Evolutionary conservation across 176 grass and related monocot genomes (phyloP).

Genomic region (Cenchrus purpureus): DNA sequence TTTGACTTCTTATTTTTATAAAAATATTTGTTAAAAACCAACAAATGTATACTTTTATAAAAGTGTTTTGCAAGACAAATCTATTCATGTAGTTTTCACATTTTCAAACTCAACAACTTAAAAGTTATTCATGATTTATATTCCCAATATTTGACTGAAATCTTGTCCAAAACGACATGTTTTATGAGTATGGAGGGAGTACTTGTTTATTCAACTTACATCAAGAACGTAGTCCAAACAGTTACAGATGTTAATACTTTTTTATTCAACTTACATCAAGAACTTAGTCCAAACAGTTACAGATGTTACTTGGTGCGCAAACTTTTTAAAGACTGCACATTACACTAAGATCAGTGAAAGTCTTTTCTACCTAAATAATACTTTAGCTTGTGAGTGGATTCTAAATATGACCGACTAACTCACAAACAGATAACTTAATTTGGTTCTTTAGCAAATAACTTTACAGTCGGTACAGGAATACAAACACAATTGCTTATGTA

Average conservation of each 20-base stretch:
- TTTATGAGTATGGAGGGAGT: no score
- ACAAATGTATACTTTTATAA: no score
- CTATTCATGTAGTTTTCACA: no score
- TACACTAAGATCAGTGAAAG: not conserved
- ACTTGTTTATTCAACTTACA: conserved; percentile 3
- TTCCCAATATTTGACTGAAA: no score
- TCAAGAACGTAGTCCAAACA: no score
- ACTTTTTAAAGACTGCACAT: conserved; percentile 17
- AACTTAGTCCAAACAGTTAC: no score
- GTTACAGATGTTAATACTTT: not conserved
- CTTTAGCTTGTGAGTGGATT: not conserved
- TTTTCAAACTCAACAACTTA: no score
- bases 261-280: conserved; percentile 2
- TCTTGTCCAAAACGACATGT: no score
- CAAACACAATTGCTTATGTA: not conserved
- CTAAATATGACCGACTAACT: not conserved
- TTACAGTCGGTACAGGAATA: not conserved
- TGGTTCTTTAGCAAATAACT: not conserved
- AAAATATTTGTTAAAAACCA: no score
- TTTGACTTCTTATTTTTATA: no score
- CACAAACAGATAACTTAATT: not conserved
- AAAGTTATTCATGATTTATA: no score
- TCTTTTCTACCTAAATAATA: not conserved
- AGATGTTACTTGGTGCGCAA: not conserved
- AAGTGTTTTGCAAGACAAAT: no score